Base-by-base conservation (phyloP, 495 filamentous ascomycete species). In the Xylaria nigripes region DNA sequence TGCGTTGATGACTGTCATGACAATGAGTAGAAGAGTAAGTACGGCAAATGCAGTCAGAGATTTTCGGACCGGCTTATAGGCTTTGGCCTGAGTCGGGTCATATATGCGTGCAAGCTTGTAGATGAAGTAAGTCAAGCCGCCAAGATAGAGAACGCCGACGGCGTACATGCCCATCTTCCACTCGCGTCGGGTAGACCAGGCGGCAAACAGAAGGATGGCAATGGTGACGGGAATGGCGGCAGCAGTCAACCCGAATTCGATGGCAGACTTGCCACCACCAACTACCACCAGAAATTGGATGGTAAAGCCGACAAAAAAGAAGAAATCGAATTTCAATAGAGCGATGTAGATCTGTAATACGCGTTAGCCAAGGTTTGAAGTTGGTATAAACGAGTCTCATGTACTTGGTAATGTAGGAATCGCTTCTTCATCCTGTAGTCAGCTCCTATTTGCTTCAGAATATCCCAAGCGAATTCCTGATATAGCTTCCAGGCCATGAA, bases 81-180 rank as follows among this genome's bases (percentile, higher is more conserved):
- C 66, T 6, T 66, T 27, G 24, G 60, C 65, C n/a, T 72, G 73
- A 13, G 59, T 60, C 15, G 75, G 69, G 54, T 81, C 79, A 73
- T 94, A 98, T 84, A 98, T 98, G 65, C 93, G 90, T 51, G 90
- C 83, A 23, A 96, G 82, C 76, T 98, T 98, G 82, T 97, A 98
- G 64, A 95, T 78, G 79, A 98, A 98, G 72, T 97, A 98, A 45
- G 86, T 90, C 60, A 97, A 78, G 34, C 82, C 92, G 48, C 83
- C 90, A 63, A 95, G 89, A 70, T 95, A 94, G 18, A 95, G 77
- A 42, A 90, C 75, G 61, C 96, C 93, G 60, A 89, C 81, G 58
- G 73, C 55, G 43, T 81, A 69, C 85, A 94, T 93, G 61, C 90
- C 89, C 3, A 75, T n/a, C 34, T 79, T 80, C 66, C 77, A 88